These are phyloP conservation scores for Smittium culicis DNA, from an alignment of 371 early-diverging fungal genomes.

Conservation along the genomic window DNA sequence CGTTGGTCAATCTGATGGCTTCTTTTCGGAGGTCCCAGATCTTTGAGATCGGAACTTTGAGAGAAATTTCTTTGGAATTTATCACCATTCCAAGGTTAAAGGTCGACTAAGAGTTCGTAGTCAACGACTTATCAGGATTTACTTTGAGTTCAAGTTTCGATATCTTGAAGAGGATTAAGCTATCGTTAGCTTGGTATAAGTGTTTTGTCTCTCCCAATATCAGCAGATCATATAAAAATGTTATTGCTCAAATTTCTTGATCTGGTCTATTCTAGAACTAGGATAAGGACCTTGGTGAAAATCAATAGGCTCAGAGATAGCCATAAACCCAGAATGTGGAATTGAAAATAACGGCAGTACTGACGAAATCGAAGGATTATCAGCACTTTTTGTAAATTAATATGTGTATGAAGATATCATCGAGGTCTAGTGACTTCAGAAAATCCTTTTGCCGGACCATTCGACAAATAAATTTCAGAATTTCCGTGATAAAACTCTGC, in stretches of 20 bases:
- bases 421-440: not conserved
- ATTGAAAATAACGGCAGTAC: not conserved
- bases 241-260: not conserved
- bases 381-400: not conserved
- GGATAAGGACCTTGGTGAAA: not conserved
- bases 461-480: not conserved
- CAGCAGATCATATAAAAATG: not conserved
- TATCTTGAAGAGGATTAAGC: not conserved
- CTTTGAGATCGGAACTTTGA: not conserved
- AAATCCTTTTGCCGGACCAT: not conserved
- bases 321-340: not conserved
- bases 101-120: not conserved
- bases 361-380: not conserved
- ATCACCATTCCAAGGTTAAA: not conserved
- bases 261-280: not conserved
- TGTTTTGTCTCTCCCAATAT: not conserved
- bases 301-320: not conserved
- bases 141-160: not conserved
- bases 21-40: not conserved
- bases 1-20: not conserved
- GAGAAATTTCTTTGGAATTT: not conserved
- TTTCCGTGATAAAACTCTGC: not conserved
- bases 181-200: not conserved
- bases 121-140: not conserved
- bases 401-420: not conserved